Evolutionary conservation across 257 asterid genomes (phyloP).

Genomic region (Salvia miltiorrhiza): DNA sequence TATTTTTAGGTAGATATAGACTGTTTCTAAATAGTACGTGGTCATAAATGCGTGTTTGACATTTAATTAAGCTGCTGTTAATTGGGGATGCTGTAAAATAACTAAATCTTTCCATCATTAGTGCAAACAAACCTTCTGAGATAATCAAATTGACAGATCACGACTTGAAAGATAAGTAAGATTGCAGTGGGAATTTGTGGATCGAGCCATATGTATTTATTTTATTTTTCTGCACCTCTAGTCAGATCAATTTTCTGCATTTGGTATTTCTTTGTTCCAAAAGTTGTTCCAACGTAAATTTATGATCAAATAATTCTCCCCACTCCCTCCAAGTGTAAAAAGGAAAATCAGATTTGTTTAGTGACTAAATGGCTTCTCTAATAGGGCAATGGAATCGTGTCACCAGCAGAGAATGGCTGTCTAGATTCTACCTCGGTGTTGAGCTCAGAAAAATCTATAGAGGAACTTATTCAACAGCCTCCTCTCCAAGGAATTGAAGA

Average conservation of each 20-base stretch:
- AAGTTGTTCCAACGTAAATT: neutral
- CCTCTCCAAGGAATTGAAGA: slow-evolving; percentile 75
- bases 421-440: slow-evolving; percentile 37
- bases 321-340: neutral
- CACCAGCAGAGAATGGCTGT: slow-evolving; percentile 51
- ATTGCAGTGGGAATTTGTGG: neutral
- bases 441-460: slow-evolving; percentile 56
- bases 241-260: neutral
- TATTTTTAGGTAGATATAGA: neutral
- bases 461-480: slow-evolving; percentile 65
- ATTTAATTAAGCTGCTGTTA: neutral
- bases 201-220: neutral
- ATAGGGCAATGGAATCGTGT: slow-evolving; percentile 43
- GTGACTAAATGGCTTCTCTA: slow-evolving; percentile 5
- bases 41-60: neutral
- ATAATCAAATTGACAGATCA: neutral
- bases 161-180: neutral
- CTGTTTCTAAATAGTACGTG: neutral
- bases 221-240: neutral
- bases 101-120: neutral
- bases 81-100: neutral
- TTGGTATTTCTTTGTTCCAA: neutral
- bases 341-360: neutral
- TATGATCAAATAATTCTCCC: neutral
- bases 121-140: neutral